Evolutionary conservation across 1,284 basidiomycete species (phyloP).

Genomic region (Ustilago esculenta): DNA sequence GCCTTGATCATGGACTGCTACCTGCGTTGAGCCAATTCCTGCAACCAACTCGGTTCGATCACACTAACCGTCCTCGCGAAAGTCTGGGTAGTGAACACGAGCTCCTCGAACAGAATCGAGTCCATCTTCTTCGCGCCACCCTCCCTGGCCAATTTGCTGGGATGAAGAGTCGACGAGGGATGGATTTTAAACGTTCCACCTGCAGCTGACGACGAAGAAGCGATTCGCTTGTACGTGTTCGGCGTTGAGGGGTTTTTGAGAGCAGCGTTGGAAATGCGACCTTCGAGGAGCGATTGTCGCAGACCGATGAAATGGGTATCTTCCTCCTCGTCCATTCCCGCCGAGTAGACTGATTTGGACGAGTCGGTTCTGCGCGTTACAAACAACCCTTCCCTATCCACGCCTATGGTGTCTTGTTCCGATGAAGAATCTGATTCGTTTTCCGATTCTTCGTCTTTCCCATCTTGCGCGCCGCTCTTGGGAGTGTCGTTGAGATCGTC

Average conservation of each 20-base stretch:
- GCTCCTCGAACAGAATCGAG: constrained; percentile 64
- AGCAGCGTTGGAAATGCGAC: constrained; percentile 50
- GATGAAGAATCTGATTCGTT: constrained; percentile 4
- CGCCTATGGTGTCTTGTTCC: not conserved
- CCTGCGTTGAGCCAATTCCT: constrained; percentile 27
- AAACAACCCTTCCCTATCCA: constrained; percentile 16
- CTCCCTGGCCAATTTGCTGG: constrained; percentile 31
- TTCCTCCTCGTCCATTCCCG: constrained; percentile 10
- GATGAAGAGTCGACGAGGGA: constrained; percentile 55
- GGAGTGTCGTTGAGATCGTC: constrained; percentile 32
- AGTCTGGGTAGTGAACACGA: constrained; percentile 62
- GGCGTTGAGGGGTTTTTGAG: constrained; percentile 52
- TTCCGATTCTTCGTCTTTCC: constrained; percentile 5
- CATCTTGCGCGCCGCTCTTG: not conserved
- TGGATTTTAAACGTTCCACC: constrained; percentile 58
- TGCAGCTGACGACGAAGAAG: constrained; percentile 16
- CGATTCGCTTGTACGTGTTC: constrained; percentile 49
- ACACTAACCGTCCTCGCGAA: constrained; percentile 61
- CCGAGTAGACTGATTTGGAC: not conserved
- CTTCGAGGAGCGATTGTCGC: constrained; percentile 44
- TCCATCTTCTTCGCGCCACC: constrained; percentile 14
- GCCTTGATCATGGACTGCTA: not conserved
- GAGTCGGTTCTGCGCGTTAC: constrained; percentile 25
- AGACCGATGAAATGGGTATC: constrained; percentile 42
- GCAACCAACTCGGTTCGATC: constrained; percentile 61